These are phyloP conservation scores for Backusella circina DNA, from an alignment of 192 early-diverging fungal genomes.

Conservation along the genomic window DNA sequence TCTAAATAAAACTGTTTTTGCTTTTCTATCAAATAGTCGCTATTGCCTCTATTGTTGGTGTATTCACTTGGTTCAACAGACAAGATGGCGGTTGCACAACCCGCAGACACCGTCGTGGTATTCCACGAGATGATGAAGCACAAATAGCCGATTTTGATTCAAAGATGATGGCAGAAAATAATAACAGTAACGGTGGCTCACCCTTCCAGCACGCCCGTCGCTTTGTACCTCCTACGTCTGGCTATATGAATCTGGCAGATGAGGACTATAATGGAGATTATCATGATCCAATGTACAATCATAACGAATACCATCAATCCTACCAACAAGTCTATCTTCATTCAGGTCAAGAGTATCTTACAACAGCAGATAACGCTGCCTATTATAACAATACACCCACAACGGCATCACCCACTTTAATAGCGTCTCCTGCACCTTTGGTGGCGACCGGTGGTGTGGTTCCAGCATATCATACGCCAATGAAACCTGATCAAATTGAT, in stretches of 20 bases:
- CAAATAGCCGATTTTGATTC: conserved; percentile 9
- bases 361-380: not conserved
- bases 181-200: not conserved
- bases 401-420: not conserved
- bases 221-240: conserved; percentile 8
- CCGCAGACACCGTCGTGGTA: not conserved
- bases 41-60: conserved; percentile 27
- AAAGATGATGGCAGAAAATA: conserved; percentile 19
- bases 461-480: not conserved
- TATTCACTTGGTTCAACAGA: conserved; percentile 29
- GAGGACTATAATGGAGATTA: not conserved
- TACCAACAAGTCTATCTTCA: not conserved
- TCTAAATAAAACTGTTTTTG: not conserved
- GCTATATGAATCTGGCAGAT: conserved; percentile 21
- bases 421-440: not conserved
- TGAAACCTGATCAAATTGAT: conserved; percentile 1
- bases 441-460: not conserved
- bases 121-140: conserved; percentile 7
- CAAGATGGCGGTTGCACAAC: conserved; percentile 25
- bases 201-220: conserved; percentile 20
- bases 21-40: conserved; percentile 13
- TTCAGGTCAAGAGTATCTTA: not conserved
- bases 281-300: not conserved
- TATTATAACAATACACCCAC: not conserved
- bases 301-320: not conserved